Evolutionary conservation across 441 rosid genomes (phyloP).

Genomic region (Biscutella laevigata): DNA sequence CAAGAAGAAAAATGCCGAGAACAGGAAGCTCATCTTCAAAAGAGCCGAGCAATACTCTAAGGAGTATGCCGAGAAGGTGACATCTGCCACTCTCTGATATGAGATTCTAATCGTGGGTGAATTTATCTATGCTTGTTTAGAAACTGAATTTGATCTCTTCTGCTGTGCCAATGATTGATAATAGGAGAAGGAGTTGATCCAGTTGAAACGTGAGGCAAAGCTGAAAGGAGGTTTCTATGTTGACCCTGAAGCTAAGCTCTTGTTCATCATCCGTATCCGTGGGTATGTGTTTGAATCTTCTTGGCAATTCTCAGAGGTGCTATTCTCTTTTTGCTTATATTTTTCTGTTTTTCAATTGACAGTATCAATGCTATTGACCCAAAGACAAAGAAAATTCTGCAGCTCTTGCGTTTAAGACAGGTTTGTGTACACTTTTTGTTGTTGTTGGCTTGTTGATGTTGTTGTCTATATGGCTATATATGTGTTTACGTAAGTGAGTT

Average conservation of each 20-base stretch:
- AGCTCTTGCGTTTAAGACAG: constrained; percentile 79
- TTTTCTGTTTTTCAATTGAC: constrained; percentile 2
- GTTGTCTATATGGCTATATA: neutral
- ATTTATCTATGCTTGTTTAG: neutral
- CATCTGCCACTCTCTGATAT: neutral
- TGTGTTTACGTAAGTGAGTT: neutral
- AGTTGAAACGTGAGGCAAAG: constrained; percentile 71
- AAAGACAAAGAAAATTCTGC: constrained; percentile 66
- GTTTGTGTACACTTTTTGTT: constrained; percentile 22
- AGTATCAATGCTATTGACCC: constrained; percentile 86
- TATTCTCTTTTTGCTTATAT: neutral
- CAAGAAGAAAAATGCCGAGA: constrained; percentile 49
- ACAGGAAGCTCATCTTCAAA: constrained; percentile 47
- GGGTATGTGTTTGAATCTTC: constrained; percentile 36
- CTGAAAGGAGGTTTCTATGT: constrained; percentile 78
- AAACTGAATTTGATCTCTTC: neutral
- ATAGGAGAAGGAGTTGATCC: constrained; percentile 52
- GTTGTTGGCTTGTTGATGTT: too few relatives aligned
- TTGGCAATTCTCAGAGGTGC: neutral
- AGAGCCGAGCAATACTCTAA: constrained; percentile 50
- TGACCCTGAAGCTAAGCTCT: constrained; percentile 71
- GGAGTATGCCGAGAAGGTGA: constrained; percentile 50
- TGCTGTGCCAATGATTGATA: neutral
- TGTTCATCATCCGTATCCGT: constrained; percentile 69
- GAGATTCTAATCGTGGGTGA: neutral